A percentile compares a stretch with the other conserved stretches of the same genome.
Evolutionary conservation across 1,284 basidiomycete genomes (phyloP).

Genomic region (Austroboletus olivaceoglutinosus): DNA sequence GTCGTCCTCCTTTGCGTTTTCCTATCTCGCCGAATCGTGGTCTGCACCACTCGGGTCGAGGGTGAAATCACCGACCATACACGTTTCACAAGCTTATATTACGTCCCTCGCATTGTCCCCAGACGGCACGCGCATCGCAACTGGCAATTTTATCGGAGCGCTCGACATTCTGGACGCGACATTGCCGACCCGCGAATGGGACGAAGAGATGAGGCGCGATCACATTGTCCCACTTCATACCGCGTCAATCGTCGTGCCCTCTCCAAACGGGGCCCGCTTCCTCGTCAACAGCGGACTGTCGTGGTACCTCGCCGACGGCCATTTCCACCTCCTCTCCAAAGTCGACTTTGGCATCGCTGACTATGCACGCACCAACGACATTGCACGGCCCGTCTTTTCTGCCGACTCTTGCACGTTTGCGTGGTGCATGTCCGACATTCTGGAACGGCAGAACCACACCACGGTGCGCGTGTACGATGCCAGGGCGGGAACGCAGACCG

Average conservation of each 20-base stretch:
- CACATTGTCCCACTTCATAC: not conserved
- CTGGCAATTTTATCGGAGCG: conserved; percentile 3
- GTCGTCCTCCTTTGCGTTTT: conserved; percentile 11
- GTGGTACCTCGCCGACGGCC: conserved; percentile 9
- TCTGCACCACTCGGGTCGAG: conserved; percentile 2
- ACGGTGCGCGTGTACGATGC: conserved; percentile 15
- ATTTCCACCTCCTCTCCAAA: conserved; percentile 7
- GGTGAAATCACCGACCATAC: conserved; percentile 1
- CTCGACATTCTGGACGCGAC: conserved; percentile 13
- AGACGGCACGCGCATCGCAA: conserved; percentile 11
- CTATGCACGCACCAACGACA: conserved; percentile 2
- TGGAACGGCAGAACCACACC: conserved; percentile 1
- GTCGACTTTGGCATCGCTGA: conserved; percentile 12
- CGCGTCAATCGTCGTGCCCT: not conserved
- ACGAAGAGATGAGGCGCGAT: conserved; percentile 6
- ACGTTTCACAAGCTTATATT: not conserved
- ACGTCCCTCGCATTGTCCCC: conserved; percentile 10
- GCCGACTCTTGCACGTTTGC: conserved; percentile 11
- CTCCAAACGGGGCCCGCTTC: conserved; percentile 12
- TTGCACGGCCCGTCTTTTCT: conserved; percentile 6
- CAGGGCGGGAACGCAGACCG: conserved; percentile 3
- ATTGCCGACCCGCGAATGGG: conserved; percentile 1
- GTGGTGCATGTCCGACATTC: conserved; percentile 11
- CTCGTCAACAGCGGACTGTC: conserved; percentile 2
- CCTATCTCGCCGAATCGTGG: conserved; percentile 4